These are phyloP conservation scores for Cercospora citrullina DNA, from an alignment of 2,329 filamentous ascomycete genomes.

Conservation along the genomic window DNA sequence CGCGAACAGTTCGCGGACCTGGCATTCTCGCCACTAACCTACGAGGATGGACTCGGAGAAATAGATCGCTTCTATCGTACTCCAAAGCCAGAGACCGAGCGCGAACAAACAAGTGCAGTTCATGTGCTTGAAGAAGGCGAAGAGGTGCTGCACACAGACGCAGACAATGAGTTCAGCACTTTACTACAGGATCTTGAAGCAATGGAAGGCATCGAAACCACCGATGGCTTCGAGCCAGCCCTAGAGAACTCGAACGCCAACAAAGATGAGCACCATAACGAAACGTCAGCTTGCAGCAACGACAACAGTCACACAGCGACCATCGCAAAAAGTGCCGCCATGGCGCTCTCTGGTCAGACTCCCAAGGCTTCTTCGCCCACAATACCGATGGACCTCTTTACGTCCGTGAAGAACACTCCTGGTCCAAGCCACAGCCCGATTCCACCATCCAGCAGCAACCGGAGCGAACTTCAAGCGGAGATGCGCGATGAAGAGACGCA, in stretches of 20 bases:
- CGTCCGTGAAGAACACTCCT: neutral
- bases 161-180: neutral
- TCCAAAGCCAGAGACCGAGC: neutral
- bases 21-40: neutral
- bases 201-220: neutral
- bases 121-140: neutral
- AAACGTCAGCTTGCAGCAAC: neutral
- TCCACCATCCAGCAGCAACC: conserved; percentile 17
- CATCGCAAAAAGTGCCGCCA: neutral
- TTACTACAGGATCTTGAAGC: conserved; percentile 12
- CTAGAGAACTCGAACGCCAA: neutral
- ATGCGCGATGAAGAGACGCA: conserved; percentile 23
- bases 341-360: neutral
- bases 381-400: neutral
- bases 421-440: neutral
- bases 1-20: neutral
- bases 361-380: neutral
- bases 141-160: neutral
- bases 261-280: neutral
- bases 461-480: conserved; percentile 23
- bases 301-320: neutral
- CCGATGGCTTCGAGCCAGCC: neutral
- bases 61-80: conserved; percentile 17
- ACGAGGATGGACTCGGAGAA: conserved; percentile 20
- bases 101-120: neutral